Percentiles rank a stretch among this genome's conserved stretches.
These are phyloP conservation scores for Marasmius tenuissimus DNA, from an alignment of 1,284 basidiomycete species.

Conservation along the genomic window DNA sequence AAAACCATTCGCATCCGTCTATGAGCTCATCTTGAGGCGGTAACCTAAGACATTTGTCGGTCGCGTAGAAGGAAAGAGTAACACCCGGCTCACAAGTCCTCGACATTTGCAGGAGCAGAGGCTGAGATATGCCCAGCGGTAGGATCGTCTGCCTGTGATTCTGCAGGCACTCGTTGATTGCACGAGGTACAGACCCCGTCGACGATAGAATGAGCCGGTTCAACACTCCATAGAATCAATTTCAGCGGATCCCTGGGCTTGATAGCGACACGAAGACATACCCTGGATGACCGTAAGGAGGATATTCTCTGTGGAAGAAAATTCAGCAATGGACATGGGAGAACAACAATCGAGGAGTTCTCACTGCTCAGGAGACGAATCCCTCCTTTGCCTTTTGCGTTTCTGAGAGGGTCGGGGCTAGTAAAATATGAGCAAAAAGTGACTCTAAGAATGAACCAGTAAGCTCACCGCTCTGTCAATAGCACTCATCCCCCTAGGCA, in stretches of 20 bases:
- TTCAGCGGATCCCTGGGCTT: background rate
- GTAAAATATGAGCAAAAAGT: background rate
- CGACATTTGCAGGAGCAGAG: background rate
- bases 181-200: slow-evolving; percentile 13
- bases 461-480: slow-evolving; percentile 18
- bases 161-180: slow-evolving; percentile 8
- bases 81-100: slow-evolving; percentile 7
- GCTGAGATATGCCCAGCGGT: background rate
- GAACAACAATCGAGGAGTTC: background rate
- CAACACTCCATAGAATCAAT: no score
- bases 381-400: slow-evolving; percentile 16
- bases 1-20: slow-evolving; percentile 17
- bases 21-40: slow-evolving; percentile 16
- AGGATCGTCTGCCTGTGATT: no score
- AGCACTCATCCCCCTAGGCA: slow-evolving; percentile 17
- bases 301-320: background rate
- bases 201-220: slow-evolving; percentile 7
- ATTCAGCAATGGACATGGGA: background rate
- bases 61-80: background rate
- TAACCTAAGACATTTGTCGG: slow-evolving; percentile 5
- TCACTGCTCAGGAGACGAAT: slow-evolving; percentile 13
- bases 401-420: slow-evolving; percentile 15
- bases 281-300: background rate
- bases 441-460: background rate
- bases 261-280: background rate